Evolutionary conservation across 169 alveolate species (phyloP).

Genomic region (Condylostoma magnum): DNA sequence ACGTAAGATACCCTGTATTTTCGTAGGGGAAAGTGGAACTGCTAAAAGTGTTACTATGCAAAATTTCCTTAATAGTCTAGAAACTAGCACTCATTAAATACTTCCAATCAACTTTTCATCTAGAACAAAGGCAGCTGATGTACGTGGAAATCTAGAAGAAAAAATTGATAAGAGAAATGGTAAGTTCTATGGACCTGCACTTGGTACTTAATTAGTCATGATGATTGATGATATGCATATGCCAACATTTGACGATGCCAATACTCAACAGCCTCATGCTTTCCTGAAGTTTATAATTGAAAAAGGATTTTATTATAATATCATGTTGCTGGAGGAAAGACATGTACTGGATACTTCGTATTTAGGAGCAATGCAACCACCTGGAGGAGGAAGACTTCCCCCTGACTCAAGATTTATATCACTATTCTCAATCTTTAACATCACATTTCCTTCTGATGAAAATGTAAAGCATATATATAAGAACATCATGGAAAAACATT

Average conservation of each 20-base stretch:
- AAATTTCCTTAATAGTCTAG: conserved; percentile 64
- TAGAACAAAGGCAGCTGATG: conserved; percentile 87
- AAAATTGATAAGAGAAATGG: conserved; percentile 90
- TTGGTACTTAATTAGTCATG: conserved; percentile 88
- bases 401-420: conserved; percentile 92
- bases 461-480: conserved; percentile 88
- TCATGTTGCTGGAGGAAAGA: conserved; percentile 80
- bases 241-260: conserved; percentile 92
- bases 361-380: conserved; percentile 91
- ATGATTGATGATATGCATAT: conserved; percentile 93
- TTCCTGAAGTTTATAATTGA: conserved; percentile 90
- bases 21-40: conserved; percentile 94
- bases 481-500: conserved; percentile 80
- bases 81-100: conserved; percentile 72
- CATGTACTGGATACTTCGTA: conserved; percentile 83
- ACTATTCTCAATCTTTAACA: conserved; percentile 76
- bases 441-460: conserved; percentile 77
- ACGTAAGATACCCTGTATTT: conserved; percentile 85
- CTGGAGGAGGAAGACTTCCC: conserved; percentile 90
- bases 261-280: conserved; percentile 95
- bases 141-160: conserved; percentile 86
- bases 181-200: conserved; percentile 88
- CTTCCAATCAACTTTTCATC: conserved; percentile 90
- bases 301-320: conserved; percentile 77
- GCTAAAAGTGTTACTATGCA: conserved; percentile 88